Percentiles rank a stretch among this genome's conserved stretches.
These are phyloP conservation scores for Nidularia sp. DNA, from an alignment of 768 basidiomycete species.

Conservation along the genomic window DNA sequence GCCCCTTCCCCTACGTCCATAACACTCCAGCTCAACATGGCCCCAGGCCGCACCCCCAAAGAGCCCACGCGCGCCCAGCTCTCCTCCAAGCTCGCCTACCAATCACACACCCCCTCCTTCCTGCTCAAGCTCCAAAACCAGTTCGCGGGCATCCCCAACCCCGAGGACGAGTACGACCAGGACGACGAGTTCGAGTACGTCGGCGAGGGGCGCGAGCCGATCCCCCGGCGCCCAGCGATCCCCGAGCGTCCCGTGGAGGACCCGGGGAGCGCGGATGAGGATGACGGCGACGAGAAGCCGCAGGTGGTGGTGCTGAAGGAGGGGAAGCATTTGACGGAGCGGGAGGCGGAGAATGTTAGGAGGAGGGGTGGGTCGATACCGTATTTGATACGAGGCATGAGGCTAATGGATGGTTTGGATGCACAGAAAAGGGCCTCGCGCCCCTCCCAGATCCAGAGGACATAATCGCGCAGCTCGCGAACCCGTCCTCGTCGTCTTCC, in stretches of 20 bases:
- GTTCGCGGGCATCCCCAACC: conserved; percentile 47
- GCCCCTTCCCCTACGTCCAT: not conserved
- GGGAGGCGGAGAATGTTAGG: conserved; percentile 74
- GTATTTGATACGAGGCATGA: not conserved
- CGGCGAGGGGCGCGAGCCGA: conserved; percentile 69
- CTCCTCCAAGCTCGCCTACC: conserved; percentile 67
- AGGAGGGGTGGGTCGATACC: conserved; percentile 53
- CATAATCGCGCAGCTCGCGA: conserved; percentile 6
- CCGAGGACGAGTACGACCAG: conserved; percentile 44
- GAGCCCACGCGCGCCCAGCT: conserved; percentile 72
- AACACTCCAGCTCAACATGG: not conserved
- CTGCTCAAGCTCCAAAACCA: conserved; percentile 62
- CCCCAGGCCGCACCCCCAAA: conserved; percentile 28
- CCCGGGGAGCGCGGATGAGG: conserved; percentile 69
- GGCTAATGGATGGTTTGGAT: conserved; percentile 3
- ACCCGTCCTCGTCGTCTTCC: conserved; percentile 6
- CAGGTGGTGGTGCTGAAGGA: conserved; percentile 86
- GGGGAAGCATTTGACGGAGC: conserved; percentile 80
- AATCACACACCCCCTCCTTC: conserved; percentile 57
- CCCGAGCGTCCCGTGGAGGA: conserved; percentile 65
- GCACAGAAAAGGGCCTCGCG: conserved; percentile 58
- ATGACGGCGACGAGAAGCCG: conserved; percentile 70
- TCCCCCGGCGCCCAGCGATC: conserved; percentile 68
- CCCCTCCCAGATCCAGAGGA: conserved; percentile 40
- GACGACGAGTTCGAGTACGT: conserved; percentile 57